Conservation (phyloP, 108 stramenopile genomes). For the Pseudonitzschia multistriata region DNA sequence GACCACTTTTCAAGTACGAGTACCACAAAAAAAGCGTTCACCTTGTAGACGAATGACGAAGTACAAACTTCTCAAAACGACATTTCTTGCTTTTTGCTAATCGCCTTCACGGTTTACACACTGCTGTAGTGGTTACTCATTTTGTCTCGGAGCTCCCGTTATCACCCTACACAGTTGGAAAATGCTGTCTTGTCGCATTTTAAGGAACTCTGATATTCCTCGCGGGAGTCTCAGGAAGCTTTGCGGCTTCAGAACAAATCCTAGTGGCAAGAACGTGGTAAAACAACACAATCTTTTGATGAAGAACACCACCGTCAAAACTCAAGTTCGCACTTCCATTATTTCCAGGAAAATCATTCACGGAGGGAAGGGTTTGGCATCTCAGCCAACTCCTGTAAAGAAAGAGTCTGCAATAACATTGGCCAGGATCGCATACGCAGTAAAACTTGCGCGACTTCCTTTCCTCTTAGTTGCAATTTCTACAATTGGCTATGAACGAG, state of each 20-base stretch:
- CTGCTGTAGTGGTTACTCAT: no score
- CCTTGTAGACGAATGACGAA: no score
- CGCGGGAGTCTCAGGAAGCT: constrained; percentile 5
- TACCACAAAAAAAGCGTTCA: no score
- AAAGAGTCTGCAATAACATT: constrained; percentile 16
- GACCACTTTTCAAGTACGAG: no score
- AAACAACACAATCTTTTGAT: neutral
- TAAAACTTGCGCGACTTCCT: constrained; percentile 57
- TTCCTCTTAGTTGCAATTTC: constrained; percentile 63
- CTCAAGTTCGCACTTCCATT: constrained; percentile 7
- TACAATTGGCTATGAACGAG: constrained; percentile 73
- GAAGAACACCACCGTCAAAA: neutral
- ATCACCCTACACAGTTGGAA: neutral
- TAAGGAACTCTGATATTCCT: neutral
- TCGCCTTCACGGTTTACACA: no score
- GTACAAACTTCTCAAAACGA: no score
- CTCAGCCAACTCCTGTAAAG: constrained; percentile 8
- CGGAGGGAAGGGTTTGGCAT: constrained; percentile 14
- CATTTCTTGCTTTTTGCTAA: no score
- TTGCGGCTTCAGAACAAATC: neutral
- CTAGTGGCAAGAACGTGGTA: neutral
- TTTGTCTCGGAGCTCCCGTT: neutral
- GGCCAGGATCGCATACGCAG: constrained; percentile 21
- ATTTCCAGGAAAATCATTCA: neutral
- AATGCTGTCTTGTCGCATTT: constrained; percentile 3